These are phyloP conservation scores for Neocucurbitaria cava DNA, from an alignment of 2,329 filamentous ascomycete species.

Conservation along the genomic window DNA sequence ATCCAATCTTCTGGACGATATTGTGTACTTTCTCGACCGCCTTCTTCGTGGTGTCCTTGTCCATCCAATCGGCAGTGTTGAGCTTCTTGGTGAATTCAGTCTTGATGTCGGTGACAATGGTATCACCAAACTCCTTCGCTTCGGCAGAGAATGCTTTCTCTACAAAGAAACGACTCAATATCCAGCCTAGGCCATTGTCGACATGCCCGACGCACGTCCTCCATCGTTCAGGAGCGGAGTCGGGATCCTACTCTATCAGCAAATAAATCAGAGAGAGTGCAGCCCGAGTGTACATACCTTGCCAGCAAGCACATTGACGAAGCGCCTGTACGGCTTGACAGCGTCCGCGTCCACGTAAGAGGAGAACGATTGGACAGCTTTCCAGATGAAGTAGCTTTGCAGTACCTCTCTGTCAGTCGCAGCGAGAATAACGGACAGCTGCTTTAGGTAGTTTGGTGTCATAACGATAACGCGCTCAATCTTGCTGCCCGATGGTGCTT, in stretches of 20 bases:
- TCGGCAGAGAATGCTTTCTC: constrained; percentile 71
- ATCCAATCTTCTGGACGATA: constrained; percentile 73
- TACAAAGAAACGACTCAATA: constrained; percentile 74
- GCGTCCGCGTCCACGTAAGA: constrained; percentile 65
- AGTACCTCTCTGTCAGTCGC: constrained; percentile 63
- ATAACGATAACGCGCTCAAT: constrained; percentile 64
- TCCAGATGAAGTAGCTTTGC: constrained; percentile 70
- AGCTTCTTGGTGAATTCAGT: constrained; percentile 69
- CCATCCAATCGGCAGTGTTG: constrained; percentile 69
- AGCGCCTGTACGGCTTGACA: constrained; percentile 65
- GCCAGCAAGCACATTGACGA: constrained; percentile 67
- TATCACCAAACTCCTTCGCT: constrained; percentile 70
- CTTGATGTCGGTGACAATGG: constrained; percentile 75
- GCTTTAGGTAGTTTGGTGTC: constrained; percentile 66
- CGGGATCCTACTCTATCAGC: constrained; percentile 56
- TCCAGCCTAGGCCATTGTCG: constrained; percentile 69
- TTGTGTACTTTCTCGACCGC: constrained; percentile 71
- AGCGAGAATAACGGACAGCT: constrained; percentile 63
- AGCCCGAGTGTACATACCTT: constrained; percentile 43
- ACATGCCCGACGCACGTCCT: constrained; percentile 67
- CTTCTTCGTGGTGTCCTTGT: constrained; percentile 63
- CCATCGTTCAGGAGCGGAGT: constrained; percentile 70
- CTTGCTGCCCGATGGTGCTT: constrained; percentile 60
- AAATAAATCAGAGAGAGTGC: no score
- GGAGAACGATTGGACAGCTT: constrained; percentile 63